Base-by-base conservation (phyloP, 176 grass and related monocot genomes). In the Oryza rufipogon region DNA sequence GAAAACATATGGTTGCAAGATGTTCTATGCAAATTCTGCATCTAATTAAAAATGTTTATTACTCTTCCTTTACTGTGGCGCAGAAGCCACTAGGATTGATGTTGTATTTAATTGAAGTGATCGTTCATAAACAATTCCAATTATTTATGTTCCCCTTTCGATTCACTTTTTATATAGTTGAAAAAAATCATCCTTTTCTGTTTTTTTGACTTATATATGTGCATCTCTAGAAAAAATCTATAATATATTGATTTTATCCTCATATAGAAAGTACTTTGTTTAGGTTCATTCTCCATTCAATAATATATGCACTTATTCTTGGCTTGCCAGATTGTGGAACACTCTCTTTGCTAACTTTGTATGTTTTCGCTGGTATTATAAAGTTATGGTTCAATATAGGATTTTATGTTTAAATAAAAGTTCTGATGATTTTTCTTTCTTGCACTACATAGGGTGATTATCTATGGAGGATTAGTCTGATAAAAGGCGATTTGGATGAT, bases 391-490 rank as follows among this genome's bases (percentile, higher is more conserved):
- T 72, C n/a, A 47, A 72, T 15, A 52, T 15, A 52, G 45, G 25
- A 28, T 74, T 7, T 11, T 74, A 52, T 10, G 12, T 33, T 73
- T 47, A 25, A 47, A 44, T 10, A 73, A 26, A 47, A 26, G 5
- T 45, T 73, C 42, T 48, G 0, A 51, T 39, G 30, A 1, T 25
- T 19, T 74, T 74, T 48, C 16, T 46, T 3, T 19, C 46, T 51
- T 32, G 46, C 25, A 16, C 1, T 15, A 74, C 54, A 19, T 45
- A 74, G 72, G 25, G 46, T 51, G 46, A 74, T 49, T 74, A 74
- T 33, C 25, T 74, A 14, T 25, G 46, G 46, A 74, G 46, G 22
- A 33, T 74, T 74, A 49, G 46, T 74, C 46, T 72, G n/a, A 46
- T n/a, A 46, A 72, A 44, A 46, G 23, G n/a, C 12, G 70, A 72